Evolutionary conservation across 2,329 filamentous ascomycete genomes (phyloP).

Genomic region (Pseudohalonectria lignicola): DNA sequence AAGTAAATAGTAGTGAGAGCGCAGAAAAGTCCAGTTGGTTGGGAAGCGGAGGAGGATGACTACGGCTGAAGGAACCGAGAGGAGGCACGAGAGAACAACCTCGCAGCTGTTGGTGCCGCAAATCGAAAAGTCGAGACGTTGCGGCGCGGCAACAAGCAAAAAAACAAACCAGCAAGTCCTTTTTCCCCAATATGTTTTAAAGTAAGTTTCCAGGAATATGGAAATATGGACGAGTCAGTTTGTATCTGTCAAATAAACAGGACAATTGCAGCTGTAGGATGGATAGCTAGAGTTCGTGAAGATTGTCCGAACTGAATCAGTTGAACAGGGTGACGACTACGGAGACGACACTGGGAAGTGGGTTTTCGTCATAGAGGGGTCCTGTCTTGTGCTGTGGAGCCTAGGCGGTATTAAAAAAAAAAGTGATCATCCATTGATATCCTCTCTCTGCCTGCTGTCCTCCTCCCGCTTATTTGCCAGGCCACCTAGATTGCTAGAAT

Average conservation of each 20-base stretch:
- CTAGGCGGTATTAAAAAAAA: neutral
- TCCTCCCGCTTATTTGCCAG: no score
- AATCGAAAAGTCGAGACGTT: no score
- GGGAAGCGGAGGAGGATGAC: neutral
- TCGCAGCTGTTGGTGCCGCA: no score
- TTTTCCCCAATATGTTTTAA: no score
- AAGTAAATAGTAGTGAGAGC: neutral
- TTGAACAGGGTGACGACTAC: neutral
- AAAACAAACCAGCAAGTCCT: no score
- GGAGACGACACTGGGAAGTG: neutral
- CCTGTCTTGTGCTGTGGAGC: neutral
- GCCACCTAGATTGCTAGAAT: no score
- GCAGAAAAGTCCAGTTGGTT: neutral
- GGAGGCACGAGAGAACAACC: neutral
- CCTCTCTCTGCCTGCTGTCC: no score
- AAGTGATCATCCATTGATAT: no score
- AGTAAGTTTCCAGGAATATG: no score
- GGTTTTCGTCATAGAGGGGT: constrained; percentile 1
- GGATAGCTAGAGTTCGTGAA: neutral
- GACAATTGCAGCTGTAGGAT: neutral
- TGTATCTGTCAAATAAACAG: neutral
- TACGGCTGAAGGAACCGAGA: neutral
- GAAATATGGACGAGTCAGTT: neutral
- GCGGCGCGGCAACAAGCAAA: no score
- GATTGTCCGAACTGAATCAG: no score